Evolutionary conservation across 177 flowering plant genomes (phyloP), one percentile per base, ranked within the genome.

Genomic region (Vitis hybrid): DNA sequence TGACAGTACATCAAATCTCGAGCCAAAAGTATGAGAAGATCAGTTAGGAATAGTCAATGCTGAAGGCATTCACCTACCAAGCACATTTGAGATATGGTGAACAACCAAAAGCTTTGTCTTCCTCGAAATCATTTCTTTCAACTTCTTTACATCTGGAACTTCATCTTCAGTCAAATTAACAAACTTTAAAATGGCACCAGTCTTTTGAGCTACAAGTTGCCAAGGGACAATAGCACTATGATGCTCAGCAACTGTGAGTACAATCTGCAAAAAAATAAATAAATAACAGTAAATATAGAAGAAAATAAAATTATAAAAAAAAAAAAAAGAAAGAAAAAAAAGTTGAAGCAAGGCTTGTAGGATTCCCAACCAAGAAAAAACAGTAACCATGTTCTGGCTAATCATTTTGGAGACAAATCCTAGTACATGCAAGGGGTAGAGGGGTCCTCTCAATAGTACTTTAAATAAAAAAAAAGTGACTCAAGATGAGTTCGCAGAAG

Each of bases 151-250:
- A 83, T 95, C 91, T 52, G 96, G 96, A 71, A 85, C 81, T 76
- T 89, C 94, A 68, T 86, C 84, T 64, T 83, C 80, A 21, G 86
- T 80, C 67, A 96, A 83, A 76, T 58, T 76, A 45, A 91, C 92
- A 86, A 81, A 94, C 75, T 89, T 92, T 62, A 94, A 79, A 72
- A 74, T 49, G 7, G 96, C 97, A 75, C 99, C 97, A 65, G 97
- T 89, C 71, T 87, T 89, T 78, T 94, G 84, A 65, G 97, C 88
- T 14, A 91, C 88, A 70, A 93, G 21, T 85, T 93, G 99, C 98
- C 98, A 96, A 9, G 99, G 99, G 77, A 96, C 98, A 76, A 96
- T 88, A 18, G 87, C 86, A 80, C 99, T 94, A 67, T 96, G 99
- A 82, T 96, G 99, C 74, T 96, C 99, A 70, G 98, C 99, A 69